phyloP scores from a whole-genome alignment of 2,329 filamentous ascomycete species.

The Phyllosticta citrichinensis region DNA sequence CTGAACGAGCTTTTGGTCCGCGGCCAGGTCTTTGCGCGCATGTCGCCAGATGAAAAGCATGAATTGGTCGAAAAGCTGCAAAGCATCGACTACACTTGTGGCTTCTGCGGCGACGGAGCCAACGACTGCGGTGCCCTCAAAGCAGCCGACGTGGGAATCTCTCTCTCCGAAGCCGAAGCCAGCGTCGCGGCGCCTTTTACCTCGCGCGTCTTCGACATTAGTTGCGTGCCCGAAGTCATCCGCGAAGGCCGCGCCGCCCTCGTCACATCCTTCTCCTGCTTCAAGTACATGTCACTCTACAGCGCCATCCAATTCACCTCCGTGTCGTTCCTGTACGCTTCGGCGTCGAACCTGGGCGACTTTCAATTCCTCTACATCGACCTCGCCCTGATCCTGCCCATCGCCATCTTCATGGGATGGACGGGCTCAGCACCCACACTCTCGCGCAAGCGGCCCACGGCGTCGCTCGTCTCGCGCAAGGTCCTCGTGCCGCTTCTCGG shows the following conservation, averaged over 20 bases:
- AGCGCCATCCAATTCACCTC: constrained; percentile 98
- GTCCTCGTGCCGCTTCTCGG: constrained; percentile 82
- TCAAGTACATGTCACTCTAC: constrained; percentile 99
- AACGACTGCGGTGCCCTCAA: constrained; percentile 97
- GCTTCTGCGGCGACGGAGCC: constrained; percentile 94
- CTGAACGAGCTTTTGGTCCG: constrained; percentile 79
- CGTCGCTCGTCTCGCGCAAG: constrained; percentile 84
- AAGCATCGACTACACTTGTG: constrained; percentile 87
- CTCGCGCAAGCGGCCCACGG: constrained; percentile 77
- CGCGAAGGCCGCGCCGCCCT: constrained; percentile 85
- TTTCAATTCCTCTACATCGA: constrained; percentile 99
- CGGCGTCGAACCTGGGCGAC: constrained; percentile 87
- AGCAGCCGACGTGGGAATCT: constrained; percentile 94
- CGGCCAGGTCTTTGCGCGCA: constrained; percentile 90
- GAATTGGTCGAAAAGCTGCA: constrained; percentile 96
- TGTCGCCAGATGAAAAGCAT: constrained; percentile 98
- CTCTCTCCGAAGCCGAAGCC: constrained; percentile 91
- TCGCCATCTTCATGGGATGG: constrained; percentile 99
- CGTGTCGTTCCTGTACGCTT: constrained; percentile 92
- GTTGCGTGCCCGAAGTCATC: constrained; percentile 88
- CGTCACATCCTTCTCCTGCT: constrained; percentile 98
- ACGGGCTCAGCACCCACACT: constrained; percentile 71
- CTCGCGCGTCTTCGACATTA: constrained; percentile 89
- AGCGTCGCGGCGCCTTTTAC: constrained; percentile 98
- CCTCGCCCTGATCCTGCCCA: constrained; percentile 80